Evolutionary conservation across 805 yeast species (phyloP), one percentile per base, ranked within the genome.

Genomic region (Candida nemodendra): DNA sequence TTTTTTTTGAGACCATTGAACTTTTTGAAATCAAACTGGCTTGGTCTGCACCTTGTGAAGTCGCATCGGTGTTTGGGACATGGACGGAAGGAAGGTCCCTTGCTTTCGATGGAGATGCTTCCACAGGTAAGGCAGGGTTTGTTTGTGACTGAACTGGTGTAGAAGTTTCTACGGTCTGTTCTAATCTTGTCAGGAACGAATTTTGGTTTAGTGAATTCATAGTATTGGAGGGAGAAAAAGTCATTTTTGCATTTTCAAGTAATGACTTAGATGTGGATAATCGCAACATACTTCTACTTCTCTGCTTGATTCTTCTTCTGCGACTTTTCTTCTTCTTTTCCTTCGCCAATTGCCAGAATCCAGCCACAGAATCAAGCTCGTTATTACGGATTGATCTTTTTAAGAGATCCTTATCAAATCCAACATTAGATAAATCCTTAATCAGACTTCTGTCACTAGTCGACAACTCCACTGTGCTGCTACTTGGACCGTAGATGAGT

Each of bases 311-410:
- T 28, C 43, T 51, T 24, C 43, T 56, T 66, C 68, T 43, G 15
- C 32, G 16, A 55, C 53, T 48, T 56, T 59, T 66, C 34, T 61
- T 57, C 47, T 76, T 80, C 32, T 66, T 64, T 16, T 84, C 87
- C 19, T 82, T 60, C 13, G 79, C 60, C 14, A 87, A 64, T 31
- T 80, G 80, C 82, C 90, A 88, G 40, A 81, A 69, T 0, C 91
- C 95, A 11, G 84, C 77, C 12, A 84, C 63, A 0, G 87, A 68
- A 59, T 85, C 93, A 61, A 86, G 76, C 39, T 81, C 78, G 32
- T 74, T 71, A 39, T 72, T 69, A 19, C 63, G 51, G 3, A 88
- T 79, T 19, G 84, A 74, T 7, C 72, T 65, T 47, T 76, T 78
- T 22, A 89, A 62, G 2, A 70, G 60, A 11, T 78, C 82, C 2